Conservation (phyloP, 345 rosid genomes). For the Salix purpurea region DNA sequence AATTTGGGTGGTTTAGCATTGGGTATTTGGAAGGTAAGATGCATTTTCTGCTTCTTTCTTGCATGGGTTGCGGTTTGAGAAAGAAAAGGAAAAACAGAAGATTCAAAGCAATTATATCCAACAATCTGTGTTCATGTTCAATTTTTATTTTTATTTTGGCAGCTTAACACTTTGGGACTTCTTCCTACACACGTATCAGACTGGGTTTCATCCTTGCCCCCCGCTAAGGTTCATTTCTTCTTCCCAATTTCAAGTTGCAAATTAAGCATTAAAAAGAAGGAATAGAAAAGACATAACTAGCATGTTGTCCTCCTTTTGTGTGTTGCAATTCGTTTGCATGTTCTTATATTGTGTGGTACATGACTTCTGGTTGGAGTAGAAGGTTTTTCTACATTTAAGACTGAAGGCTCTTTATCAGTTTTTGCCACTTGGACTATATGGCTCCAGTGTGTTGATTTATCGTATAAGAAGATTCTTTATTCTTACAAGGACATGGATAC, state of each 20-base stretch:
- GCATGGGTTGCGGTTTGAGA: not conserved
- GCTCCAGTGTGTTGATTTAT: not conserved
- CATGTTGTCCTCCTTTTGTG: not conserved
- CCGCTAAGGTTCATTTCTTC: constrained; percentile 67
- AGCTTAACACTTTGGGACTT: constrained; percentile 96
- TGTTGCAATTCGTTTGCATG: not conserved
- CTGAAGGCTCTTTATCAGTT: not conserved
- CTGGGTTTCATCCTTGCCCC: constrained; percentile 96
- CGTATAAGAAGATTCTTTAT: not conserved
- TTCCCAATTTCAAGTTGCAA: not conserved
- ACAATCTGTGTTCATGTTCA: not conserved
- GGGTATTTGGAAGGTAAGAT: constrained; percentile 95
- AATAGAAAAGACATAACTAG: not conserved
- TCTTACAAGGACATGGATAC: not conserved
- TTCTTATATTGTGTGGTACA: not conserved
- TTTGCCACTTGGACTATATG: not conserved
- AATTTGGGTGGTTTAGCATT: constrained; percentile 88
- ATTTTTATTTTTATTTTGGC: constrained; percentile 27
- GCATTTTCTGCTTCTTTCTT: constrained; percentile 3
- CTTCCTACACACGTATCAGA: constrained; percentile 99
- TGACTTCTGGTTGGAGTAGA: not conserved
- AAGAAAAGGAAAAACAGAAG: not conserved
- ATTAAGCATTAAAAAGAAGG: not conserved
- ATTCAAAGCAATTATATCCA: not conserved
- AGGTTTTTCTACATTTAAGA: not conserved